Conservation (phyloP, 805 yeast genomes). For the Metschnikowia peoriensis region DNA sequence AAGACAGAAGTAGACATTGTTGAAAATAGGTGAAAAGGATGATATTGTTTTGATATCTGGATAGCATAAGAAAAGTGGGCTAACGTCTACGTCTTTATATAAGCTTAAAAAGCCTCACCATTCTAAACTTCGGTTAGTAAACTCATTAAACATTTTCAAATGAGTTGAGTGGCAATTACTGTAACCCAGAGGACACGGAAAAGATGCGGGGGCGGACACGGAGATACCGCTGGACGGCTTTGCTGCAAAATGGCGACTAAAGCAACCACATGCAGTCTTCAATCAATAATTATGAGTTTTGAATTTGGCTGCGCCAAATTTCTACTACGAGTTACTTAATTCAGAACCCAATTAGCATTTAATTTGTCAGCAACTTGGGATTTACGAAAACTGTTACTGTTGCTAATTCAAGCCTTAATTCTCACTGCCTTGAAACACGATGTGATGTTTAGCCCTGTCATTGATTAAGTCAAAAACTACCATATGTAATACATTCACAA, state of each 20-base stretch:
- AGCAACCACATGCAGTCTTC: not conserved
- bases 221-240: not conserved
- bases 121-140: no score
- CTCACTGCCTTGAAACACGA: no score
- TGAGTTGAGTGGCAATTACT: not conserved
- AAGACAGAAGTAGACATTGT: not conserved
- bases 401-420: no score
- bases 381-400: no score
- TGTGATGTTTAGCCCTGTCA: no score
- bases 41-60: not conserved
- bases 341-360: no score
- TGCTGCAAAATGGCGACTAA: not conserved
- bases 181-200: not conserved
- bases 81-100: not conserved
- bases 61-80: not conserved
- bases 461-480: no score
- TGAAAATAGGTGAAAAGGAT: not conserved
- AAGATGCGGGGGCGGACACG: not conserved
- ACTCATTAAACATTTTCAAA: not conserved
- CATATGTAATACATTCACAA: no score
- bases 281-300: no score
- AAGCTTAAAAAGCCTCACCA: not conserved
- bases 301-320: no score
- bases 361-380: no score
- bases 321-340: no score